Percentiles rank a stretch among this genome's conserved stretches.
phyloP scores from a whole-genome alignment of 768 basidiomycete genomes.

The Pluteus cervinus region DNA sequence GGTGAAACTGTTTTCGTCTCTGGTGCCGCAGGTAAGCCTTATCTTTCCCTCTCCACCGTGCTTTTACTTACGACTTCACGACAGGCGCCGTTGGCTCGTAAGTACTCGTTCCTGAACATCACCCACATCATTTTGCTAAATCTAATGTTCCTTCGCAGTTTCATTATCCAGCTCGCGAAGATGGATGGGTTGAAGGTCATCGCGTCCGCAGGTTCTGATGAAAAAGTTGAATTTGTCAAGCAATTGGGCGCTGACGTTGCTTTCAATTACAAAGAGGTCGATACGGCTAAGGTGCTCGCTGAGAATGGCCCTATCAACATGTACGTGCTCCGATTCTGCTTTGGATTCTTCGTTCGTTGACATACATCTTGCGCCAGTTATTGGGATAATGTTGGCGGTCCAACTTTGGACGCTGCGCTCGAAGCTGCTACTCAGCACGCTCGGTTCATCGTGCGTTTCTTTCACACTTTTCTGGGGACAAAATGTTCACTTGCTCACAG shows the following conservation, averaged over 20 bases:
- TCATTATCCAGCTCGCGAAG: constrained; percentile 48
- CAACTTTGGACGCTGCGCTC: constrained; percentile 50
- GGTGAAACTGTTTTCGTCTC: constrained; percentile 36
- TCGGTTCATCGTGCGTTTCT: constrained; percentile 40
- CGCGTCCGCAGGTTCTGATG: constrained; percentile 62
- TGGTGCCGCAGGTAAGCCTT: too few relatives aligned
- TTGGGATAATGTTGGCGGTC: constrained; percentile 57
- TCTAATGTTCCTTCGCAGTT: constrained; percentile 14
- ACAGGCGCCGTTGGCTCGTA: constrained; percentile 57
- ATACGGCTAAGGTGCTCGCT: constrained; percentile 42
- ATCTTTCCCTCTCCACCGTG: neutral
- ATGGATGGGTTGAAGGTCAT: constrained; percentile 57
- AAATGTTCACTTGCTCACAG: constrained; percentile 10
- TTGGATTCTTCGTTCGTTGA: neutral
- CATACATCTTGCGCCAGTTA: constrained; percentile 21
- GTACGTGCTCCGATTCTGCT: constrained; percentile 15
- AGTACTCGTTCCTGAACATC: constrained; percentile 12
- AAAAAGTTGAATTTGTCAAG: constrained; percentile 58
- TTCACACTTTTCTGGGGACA: neutral
- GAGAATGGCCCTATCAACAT: constrained; percentile 47
- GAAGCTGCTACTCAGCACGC: constrained; percentile 35
- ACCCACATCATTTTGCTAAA: neutral
- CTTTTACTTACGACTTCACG: neutral
- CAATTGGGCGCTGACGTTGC: constrained; percentile 58
- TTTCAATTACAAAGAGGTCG: constrained; percentile 68